Base-by-base conservation (phyloP, 495 filamentous ascomycete species). In the Xylaria cubensis region DNA sequence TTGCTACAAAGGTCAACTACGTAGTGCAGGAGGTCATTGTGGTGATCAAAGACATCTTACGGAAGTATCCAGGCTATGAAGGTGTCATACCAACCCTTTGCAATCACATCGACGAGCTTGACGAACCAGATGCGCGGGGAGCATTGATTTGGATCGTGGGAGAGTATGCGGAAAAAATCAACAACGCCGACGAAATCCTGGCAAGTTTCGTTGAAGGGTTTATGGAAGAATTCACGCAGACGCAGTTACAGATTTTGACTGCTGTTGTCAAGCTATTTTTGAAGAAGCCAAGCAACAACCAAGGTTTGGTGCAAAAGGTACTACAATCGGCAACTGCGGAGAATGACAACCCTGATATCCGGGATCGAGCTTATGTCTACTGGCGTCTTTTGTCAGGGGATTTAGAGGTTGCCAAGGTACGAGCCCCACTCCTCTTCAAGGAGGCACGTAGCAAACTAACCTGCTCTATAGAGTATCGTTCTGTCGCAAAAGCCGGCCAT, bases 101-200 rank as follows among this genome's bases (percentile, higher is more conserved):
- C 85, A 90, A 97, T 78, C 95, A 95, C 79, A 97, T 99, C 63
- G 96, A 99, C 78, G 97, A 98, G 76, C 79, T 99, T 70, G 97
- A 98, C 77, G 96, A 98, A 79, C 94, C 97, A 0, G 93, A 94
- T 79, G 97, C 96, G 13, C 82, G 97, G 72, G 95, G 93, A 10
- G 92, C 95, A 19, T 84, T 99, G 58, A 98, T 99, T 76, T 99
- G 96, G 96, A 98, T 99, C 78, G 95, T 99, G 10, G 96, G 96
- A 58, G 94, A 99, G 80, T 98, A 98, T 80, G 96, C 97, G 6
- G 95, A 98, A 84, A 98, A 98, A 85, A 99, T 99, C 77, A 97
- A 89, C 81, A 98, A 99, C 78, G 96, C 97, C 2, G 93, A 94
- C 70, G 94, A 97, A 74, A 95, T 97, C 63, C 79, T 97, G 24